phyloP scores from a whole-genome alignment of 2,329 filamentous ascomycete species.

The Aspergillus caelatus region DNA sequence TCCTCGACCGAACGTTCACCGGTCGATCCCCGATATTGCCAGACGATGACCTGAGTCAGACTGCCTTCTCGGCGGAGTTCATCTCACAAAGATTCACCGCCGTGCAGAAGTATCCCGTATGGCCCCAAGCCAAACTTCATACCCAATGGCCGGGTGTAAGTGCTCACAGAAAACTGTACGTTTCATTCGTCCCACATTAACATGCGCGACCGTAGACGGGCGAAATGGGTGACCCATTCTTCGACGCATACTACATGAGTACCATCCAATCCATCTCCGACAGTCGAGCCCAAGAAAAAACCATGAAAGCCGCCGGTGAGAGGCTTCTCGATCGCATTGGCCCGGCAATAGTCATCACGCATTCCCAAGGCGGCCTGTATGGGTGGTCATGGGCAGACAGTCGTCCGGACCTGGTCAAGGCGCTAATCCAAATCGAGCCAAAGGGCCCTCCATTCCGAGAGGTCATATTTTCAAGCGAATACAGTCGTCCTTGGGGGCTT shows the following conservation, averaged over 20 bases:
- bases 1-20: slow-evolving; percentile 44
- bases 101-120: slow-evolving; percentile 29
- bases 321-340: slow-evolving; percentile 30
- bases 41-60: slow-evolving; percentile 21
- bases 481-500: slow-evolving; percentile 22
- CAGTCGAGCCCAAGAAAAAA: slow-evolving; percentile 16
- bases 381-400: slow-evolving; percentile 52
- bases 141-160: slow-evolving; percentile 43
- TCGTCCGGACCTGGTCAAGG: slow-evolving; percentile 51
- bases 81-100: slow-evolving; percentile 36
- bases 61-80: slow-evolving; percentile 23
- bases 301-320: slow-evolving; percentile 18
- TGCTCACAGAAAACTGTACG: background rate
- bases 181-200: background rate
- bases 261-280: slow-evolving; percentile 21
- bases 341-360: slow-evolving; percentile 41
- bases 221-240: slow-evolving; percentile 30
- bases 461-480: slow-evolving; percentile 15
- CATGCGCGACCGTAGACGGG: slow-evolving; percentile 20
- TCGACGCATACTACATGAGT: slow-evolving; percentile 29
- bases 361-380: slow-evolving; percentile 53
- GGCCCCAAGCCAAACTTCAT: slow-evolving; percentile 41
- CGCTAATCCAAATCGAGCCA: slow-evolving; percentile 57
- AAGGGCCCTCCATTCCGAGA: slow-evolving; percentile 49
- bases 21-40: slow-evolving; percentile 34